Evolutionary conservation across 2,329 filamentous ascomycete species (phyloP).

Genomic region (Alternaria gansuensis): DNA sequence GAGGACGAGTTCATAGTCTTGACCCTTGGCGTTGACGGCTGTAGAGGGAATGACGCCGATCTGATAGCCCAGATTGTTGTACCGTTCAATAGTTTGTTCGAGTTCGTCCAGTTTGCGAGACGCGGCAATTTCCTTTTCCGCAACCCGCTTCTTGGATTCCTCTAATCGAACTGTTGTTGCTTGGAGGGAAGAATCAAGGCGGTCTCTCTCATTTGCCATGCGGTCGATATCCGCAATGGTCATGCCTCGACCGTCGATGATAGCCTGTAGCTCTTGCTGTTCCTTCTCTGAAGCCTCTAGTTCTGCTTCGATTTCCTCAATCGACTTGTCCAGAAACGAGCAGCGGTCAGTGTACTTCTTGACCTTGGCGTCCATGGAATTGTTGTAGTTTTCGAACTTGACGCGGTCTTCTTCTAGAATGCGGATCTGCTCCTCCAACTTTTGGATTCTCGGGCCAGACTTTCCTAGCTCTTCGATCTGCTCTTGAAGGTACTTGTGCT

Average conservation of each 20-base stretch:
- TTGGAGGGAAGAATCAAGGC: slow-evolving; percentile 88
- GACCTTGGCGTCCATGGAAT: slow-evolving; percentile 80
- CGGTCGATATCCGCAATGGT: slow-evolving; percentile 98
- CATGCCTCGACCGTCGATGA: slow-evolving; percentile 91
- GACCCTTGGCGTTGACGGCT: slow-evolving; percentile 83
- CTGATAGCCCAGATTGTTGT: slow-evolving; percentile 94
- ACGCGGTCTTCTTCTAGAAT: slow-evolving; percentile 93
- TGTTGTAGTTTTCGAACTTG: slow-evolving; percentile 96
- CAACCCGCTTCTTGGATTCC: slow-evolving; percentile 81
- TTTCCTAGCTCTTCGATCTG: slow-evolving; percentile 93
- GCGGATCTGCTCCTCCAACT: slow-evolving; percentile 87
- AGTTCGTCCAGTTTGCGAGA: slow-evolving; percentile 87
- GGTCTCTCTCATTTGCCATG: slow-evolving; percentile 94
- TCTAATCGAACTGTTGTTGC: slow-evolving; percentile 78
- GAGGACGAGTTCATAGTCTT: slow-evolving; percentile 84
- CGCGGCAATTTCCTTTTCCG: slow-evolving; percentile 88
- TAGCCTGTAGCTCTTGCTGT: slow-evolving; percentile 77
- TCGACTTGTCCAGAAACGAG: slow-evolving; percentile 83
- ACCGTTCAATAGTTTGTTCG: slow-evolving; percentile 87
- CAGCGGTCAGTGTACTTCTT: slow-evolving; percentile 88
- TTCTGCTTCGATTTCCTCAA: slow-evolving; percentile 84
- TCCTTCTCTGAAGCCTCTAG: slow-evolving; percentile 85
- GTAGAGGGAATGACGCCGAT: slow-evolving; percentile 87
- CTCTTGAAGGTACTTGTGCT: slow-evolving; percentile 79
- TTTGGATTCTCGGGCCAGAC: slow-evolving; percentile 80